Conservation (phyloP, 2,329 filamentous ascomycete species). For the Zymoseptoria ardabiliae region DNA sequence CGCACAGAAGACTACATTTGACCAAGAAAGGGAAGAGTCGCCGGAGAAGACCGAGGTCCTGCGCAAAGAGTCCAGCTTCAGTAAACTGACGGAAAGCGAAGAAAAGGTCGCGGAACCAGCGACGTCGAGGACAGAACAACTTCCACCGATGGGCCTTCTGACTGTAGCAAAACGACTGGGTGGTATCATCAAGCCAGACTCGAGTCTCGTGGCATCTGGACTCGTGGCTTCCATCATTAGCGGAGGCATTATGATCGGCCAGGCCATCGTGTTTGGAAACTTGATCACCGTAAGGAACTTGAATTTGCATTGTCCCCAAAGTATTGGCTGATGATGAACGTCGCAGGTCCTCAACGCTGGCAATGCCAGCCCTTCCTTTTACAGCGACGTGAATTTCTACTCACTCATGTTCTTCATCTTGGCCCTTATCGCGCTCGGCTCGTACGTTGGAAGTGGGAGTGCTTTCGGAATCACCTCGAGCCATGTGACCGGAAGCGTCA, state of each 20-base stretch:
- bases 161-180: conserved; percentile 10
- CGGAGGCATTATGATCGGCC: conserved; percentile 49
- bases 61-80: neutral
- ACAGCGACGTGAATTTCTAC: conserved; percentile 31
- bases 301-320: neutral
- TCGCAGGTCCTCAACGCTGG: conserved; percentile 43
- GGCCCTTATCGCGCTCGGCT: conserved; percentile 42
- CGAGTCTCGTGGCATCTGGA: conserved; percentile 34
- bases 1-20: conserved; percentile 19
- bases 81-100: neutral
- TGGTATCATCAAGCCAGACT: conserved; percentile 29
- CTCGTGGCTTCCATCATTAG: conserved; percentile 40
- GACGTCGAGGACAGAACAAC: neutral
- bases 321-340: neutral
- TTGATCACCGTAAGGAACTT: conserved; percentile 31
- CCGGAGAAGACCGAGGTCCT: conserved; percentile 2
- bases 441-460: conserved; percentile 39
- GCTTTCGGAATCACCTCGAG: conserved; percentile 44
- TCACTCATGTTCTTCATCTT: conserved; percentile 48
- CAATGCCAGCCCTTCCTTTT: conserved; percentile 14
- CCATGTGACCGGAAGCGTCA: conserved; percentile 38
- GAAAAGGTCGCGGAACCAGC: neutral
- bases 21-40: neutral
- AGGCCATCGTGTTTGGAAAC: conserved; percentile 51
- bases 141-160: conserved; percentile 7